These are phyloP conservation scores for Monosporozyma solicola DNA, from an alignment of 805 yeast genomes.

Conservation along the genomic window DNA sequence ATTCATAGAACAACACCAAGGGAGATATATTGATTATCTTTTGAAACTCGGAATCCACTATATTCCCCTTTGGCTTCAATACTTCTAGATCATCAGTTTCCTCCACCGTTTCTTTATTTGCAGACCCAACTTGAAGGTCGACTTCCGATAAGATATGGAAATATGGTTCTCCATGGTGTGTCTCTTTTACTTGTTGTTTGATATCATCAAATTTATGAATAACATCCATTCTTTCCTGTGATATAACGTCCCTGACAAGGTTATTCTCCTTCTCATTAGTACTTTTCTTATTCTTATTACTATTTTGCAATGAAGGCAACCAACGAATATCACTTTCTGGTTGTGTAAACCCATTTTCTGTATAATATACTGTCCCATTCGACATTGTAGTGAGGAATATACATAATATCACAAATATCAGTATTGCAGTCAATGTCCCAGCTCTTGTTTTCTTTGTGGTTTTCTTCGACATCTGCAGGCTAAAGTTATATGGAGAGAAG, in stretches of 20 bases:
- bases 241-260: neutral
- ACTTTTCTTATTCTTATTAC: neutral
- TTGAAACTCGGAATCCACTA: constrained; percentile 25
- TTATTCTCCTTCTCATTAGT: neutral
- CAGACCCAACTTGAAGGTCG: neutral
- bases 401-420: neutral
- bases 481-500: no score
- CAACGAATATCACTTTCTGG: neutral
- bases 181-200: neutral
- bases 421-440: neutral
- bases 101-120: neutral
- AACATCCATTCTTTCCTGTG: neutral
- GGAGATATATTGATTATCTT: constrained; percentile 55
- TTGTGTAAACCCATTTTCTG: neutral
- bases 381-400: neutral
- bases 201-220: neutral
- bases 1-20: constrained; percentile 44
- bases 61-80: neutral
- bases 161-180: neutral
- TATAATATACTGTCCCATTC: neutral
- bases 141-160: neutral
- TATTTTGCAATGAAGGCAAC: neutral
- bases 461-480: neutral
- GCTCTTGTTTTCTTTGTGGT: neutral
- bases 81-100: neutral